These are phyloP conservation scores for Flagelloscypha sp. DNA, from an alignment of 768 basidiomycete species.

Conservation along the genomic window DNA sequence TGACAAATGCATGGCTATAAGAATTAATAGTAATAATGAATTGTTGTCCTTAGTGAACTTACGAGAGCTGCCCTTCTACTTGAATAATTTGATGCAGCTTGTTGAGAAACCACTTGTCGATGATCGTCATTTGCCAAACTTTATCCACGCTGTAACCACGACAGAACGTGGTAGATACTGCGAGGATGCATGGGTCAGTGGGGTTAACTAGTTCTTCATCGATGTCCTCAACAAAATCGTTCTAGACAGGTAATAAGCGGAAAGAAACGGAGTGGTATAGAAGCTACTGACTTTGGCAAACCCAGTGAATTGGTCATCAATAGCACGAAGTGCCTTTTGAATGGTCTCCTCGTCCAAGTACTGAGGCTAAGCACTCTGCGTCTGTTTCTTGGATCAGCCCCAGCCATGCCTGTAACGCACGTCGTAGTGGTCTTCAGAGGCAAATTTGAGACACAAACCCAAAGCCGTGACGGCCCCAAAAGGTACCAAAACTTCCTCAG, in stretches of 20 bases:
- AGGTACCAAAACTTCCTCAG: no score
- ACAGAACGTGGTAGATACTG: constrained; percentile 90
- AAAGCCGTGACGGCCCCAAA: no score
- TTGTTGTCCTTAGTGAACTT: constrained; percentile 21
- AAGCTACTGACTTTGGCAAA: constrained; percentile 64
- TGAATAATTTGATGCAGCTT: constrained; percentile 77
- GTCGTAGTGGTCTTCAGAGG: no score
- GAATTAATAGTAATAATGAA: constrained; percentile 5
- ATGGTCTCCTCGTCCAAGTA: constrained; percentile 98
- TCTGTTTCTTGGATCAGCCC: no score
- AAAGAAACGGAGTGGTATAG: background rate
- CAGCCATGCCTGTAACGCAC: no score
- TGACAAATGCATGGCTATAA: constrained; percentile 46
- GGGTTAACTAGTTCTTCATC: constrained; percentile 92
- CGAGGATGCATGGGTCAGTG: constrained; percentile 95
- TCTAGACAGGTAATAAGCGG: constrained; percentile 36
- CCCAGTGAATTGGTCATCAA: constrained; percentile 91
- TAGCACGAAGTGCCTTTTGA: constrained; percentile 94
- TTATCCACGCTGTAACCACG: constrained; percentile 91
- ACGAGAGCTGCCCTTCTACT: constrained; percentile 76
- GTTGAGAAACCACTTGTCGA: constrained; percentile 97
- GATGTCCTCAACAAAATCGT: constrained; percentile 80
- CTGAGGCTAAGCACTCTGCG: no score
- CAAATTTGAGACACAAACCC: no score
- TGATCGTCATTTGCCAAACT: constrained; percentile 96